Base-by-base conservation (phyloP, 495 filamentous ascomycete species). In the Jackrogersella multiformis region DNA sequence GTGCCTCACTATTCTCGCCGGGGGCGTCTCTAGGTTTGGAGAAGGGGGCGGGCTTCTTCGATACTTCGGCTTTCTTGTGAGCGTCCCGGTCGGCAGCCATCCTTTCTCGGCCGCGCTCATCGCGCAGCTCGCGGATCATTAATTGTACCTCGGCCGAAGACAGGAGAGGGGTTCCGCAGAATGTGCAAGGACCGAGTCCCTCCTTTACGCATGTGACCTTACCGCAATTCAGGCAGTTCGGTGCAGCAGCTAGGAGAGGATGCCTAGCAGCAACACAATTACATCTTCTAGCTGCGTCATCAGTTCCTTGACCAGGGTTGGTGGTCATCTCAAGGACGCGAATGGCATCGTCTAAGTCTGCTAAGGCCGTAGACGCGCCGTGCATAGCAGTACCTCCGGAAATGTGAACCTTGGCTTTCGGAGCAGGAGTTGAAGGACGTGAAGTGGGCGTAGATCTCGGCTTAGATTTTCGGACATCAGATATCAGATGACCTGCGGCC, bases 161-260 rank as follows among this genome's bases (percentile, higher is more conserved):
- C 2, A 99, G 79, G 6, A 99, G 81, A 0, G 92, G 88, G 2
- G 83, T 80, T 2, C 83, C 84, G 80, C 95, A 99, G 72, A 96
- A 97, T 5, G 95, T 97, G 74, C 95, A 99, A 1, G 95, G 95
- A 1, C 94, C 95, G 2, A 97, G 82, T 1, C 95, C 95, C 73
- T 99, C 93, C 69, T 96, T 91, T 10, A 96, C 87, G 76, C 95
- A 99, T 54, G 98, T 89, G n/a, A 99, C 92, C 76, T 98, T 97
- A 54, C 95, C 95, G 74, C 95, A 99, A 66, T 85, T 88, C 16
- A 95, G 80, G 66, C 95, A 99, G 74, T 98, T 99, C 2, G 96
- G 95, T 0, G 93, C 92, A 0, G 94, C 91, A 8, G 84, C 85
- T 9, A 97, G 88, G 8, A 97, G 81, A 3, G 96, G 91, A 70